Base-by-base conservation (phyloP, 805 yeast genomes). In the Candida coleopterorum region DNA sequence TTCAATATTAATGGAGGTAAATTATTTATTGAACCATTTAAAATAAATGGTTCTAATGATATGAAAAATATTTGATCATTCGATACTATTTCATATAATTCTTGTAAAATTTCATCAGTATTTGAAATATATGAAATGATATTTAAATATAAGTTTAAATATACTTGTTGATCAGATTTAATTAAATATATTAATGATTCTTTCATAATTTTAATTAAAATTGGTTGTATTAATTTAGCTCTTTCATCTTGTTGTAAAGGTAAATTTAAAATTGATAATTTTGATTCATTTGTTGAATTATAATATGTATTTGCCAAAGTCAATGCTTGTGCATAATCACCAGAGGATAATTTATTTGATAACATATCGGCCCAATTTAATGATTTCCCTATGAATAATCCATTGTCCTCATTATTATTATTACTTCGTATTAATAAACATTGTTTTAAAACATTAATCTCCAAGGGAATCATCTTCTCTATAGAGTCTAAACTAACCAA, bases 281-380 rank as follows among this genome's bases (percentile, higher is more conserved):
- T 75, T 1, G 71, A 66, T 0, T 47, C 48, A 9, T 81, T 78
- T 1, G 49, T 43, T 34, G 63, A 52, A 21, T 48, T 45, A 43
- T 75, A 85, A 50, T 72, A 83, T 6, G 58, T 55, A 30, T 72
- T 61, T 0, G 84, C 81, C 11, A 71, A 60, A 2, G 61, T 55
- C n/a, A 85, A 63, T 0, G 94, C 89, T 2, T 55, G 60, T 5
- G 72, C 53, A 37, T 78, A 81, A 16, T 71, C 53, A 1, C 73
- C 76, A 2, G 57, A 45, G 9, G 72, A 62, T 32, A 86, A 61
- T 9, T 74, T 50, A 6, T 57, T 63, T 39, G 74, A 53, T 1
- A 85, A 54, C 18, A 68, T 62, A 45, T 83, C 89, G 0, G 81
- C 85, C 95, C 88, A 86, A 46, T 72, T 77, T 2, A 77, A 62